Base-by-base conservation (phyloP, 768 basidiomycete genomes). In the Mycena indigotica region DNA sequence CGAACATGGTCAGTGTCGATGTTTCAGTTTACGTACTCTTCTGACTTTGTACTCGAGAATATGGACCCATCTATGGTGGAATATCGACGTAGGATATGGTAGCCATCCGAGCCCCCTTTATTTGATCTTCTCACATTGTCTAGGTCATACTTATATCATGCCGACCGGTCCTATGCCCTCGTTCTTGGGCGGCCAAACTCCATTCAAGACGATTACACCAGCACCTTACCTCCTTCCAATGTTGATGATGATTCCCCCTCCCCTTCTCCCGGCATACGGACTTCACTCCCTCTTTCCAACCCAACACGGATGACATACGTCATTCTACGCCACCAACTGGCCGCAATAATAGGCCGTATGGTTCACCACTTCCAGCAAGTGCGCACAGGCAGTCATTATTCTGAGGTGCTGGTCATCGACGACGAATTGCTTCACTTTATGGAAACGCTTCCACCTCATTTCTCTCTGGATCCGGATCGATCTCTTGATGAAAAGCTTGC, bases 341-440 rank as follows among this genome's bases (percentile, higher is more conserved):
- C 93, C 28, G 76, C 80, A 32, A 89, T 95, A 58, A 95, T 95
- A 57, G 94, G 93, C 16, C 87, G 86, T 28, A 93, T 97, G 67
- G 91, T 93, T 38, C 91, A 94, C 66, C 92, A 95, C 73, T 96
- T 95, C 73, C 95, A 96, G 69, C 88, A 89, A 74, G 85, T 95
- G 29, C 82, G 85, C 41, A 83, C 84, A 23, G 84, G 79, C 56
- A 87, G 85, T 55, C 90, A 90, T 65, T 96, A 96, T 70, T 81
- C 85, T 25, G 93, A 96, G 69, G 91, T 95, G 32, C 69, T 89
- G 41, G 73, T 80, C 1, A 79, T 97, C 26, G 95, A 97, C 65
- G 91, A 93, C 28, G 91, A 95, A 54, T 72, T 97, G 35, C 77
- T 89, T 52, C 83, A 82, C 64, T 93, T 94, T 66, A 84, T 93